phyloP scores from a whole-genome alignment of 768 basidiomycete species.

The Kwoniella newhampshirensis region DNA sequence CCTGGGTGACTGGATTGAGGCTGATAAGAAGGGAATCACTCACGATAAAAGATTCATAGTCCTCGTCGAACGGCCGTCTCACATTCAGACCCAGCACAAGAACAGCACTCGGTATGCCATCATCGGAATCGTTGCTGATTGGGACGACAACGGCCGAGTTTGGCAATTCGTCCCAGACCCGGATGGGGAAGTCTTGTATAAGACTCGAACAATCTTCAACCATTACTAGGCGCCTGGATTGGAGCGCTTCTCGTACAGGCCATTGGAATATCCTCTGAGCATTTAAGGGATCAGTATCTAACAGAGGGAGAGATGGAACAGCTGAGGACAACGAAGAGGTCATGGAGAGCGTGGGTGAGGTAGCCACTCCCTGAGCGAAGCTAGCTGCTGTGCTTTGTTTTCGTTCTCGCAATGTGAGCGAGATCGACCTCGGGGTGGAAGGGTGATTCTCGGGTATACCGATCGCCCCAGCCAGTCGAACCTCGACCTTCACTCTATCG shows the following conservation, averaged over 20 bases:
- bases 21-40: slow-evolving; percentile 3
- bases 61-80: slow-evolving; percentile 45
- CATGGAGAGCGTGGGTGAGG: slow-evolving; percentile 42
- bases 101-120: slow-evolving; percentile 40
- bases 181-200: slow-evolving; percentile 36
- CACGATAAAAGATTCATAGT: slow-evolving; percentile 46
- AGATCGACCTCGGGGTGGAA: slow-evolving; percentile 21
- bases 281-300: neutral
- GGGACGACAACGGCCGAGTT: slow-evolving; percentile 43
- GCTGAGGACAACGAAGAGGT: slow-evolving; percentile 26
- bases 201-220: slow-evolving; percentile 43
- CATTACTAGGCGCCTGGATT: slow-evolving; percentile 31
- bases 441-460: slow-evolving; percentile 44
- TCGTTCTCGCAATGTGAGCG: slow-evolving; percentile 9
- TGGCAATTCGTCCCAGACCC: slow-evolving; percentile 49
- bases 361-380: neutral
- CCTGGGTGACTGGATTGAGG: no score
- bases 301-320: neutral
- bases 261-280: slow-evolving; percentile 26
- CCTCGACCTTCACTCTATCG: slow-evolving; percentile 5
- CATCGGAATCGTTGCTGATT: slow-evolving; percentile 44
- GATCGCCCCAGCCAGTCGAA: slow-evolving; percentile 38
- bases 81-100: slow-evolving; percentile 45
- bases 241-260: slow-evolving; percentile 45
- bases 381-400: neutral